Conservation (phyloP, 2,329 filamentous ascomycete species). For the Magnaporthiopsis rhizophila region DNA sequence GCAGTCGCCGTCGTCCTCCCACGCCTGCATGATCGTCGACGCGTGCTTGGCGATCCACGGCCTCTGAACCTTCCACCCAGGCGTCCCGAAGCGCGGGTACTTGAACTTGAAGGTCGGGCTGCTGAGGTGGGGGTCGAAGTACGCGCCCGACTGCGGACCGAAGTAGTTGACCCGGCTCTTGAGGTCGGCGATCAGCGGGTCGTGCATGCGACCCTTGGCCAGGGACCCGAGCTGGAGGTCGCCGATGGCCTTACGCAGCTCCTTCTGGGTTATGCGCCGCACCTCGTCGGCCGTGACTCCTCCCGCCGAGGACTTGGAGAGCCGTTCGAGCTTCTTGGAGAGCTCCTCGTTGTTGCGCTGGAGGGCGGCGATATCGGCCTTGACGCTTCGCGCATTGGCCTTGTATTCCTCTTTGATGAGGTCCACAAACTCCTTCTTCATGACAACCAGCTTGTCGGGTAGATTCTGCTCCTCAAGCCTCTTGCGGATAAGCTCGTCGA, state of each 20-base stretch:
- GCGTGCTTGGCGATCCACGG: slow-evolving; percentile 28
- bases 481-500: slow-evolving; percentile 29
- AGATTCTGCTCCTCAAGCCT: slow-evolving; percentile 24
- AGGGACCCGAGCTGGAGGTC: slow-evolving; percentile 39
- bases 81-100: slow-evolving; percentile 12
- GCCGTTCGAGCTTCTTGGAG: slow-evolving; percentile 16
- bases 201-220: slow-evolving; percentile 37
- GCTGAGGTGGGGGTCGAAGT: slow-evolving; percentile 50
- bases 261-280: slow-evolving; percentile 28
- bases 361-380: slow-evolving; percentile 24
- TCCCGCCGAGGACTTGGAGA: slow-evolving; percentile 22
- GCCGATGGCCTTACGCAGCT: slow-evolving; percentile 34
- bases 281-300: slow-evolving; percentile 25
- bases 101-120: slow-evolving; percentile 44
- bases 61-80: slow-evolving; percentile 13
- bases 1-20: slow-evolving; percentile 77
- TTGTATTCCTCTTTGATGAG: slow-evolving; percentile 31
- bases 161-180: slow-evolving; percentile 66
- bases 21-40: slow-evolving; percentile 51
- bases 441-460: slow-evolving; percentile 29
- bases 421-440: slow-evolving; percentile 39
- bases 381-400: neutral
- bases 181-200: slow-evolving; percentile 35
- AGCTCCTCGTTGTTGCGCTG: slow-evolving; percentile 31
- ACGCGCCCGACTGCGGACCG: slow-evolving; percentile 54